phyloP scores from a whole-genome alignment of 805 yeast species.

The Lipomyces kockii region DNA sequence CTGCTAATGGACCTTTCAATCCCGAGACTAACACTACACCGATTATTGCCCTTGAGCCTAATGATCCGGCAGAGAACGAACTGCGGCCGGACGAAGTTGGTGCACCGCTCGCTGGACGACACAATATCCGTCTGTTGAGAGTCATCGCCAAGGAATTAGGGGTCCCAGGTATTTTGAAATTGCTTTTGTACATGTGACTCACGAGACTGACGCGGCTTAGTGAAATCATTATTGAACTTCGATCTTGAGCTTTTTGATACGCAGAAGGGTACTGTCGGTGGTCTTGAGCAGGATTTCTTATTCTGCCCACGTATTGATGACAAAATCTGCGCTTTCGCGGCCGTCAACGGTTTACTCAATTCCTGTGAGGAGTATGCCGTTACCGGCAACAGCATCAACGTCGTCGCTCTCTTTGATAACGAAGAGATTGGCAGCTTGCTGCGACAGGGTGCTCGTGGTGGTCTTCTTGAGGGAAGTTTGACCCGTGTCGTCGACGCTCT shows the following conservation, averaged over 20 bases:
- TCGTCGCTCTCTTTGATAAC: slow-evolving; percentile 72
- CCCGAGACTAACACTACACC: slow-evolving; percentile 80
- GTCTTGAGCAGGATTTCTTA: slow-evolving; percentile 74
- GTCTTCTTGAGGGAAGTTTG: slow-evolving; percentile 67
- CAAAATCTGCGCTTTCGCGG: slow-evolving; percentile 78
- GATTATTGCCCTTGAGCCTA: slow-evolving; percentile 61
- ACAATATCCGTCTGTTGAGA: slow-evolving; percentile 64
- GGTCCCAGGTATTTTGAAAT: slow-evolving; percentile 42
- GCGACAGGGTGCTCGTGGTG: slow-evolving; percentile 83
- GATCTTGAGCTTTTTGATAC: slow-evolving; percentile 83
- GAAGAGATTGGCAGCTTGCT: slow-evolving; percentile 85
- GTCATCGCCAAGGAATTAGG: slow-evolving; percentile 66
- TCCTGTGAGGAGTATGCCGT: slow-evolving; percentile 46
- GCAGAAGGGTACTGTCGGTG: slow-evolving; percentile 79
- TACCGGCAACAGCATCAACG: slow-evolving; percentile 45
- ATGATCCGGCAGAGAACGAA: slow-evolving; percentile 40
- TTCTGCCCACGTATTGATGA: slow-evolving; percentile 87
- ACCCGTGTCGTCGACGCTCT: slow-evolving; percentile 49
- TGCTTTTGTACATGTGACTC: neutral
- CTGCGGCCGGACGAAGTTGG: slow-evolving; percentile 41
- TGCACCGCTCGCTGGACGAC: slow-evolving; percentile 41
- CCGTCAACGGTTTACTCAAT: slow-evolving; percentile 62
- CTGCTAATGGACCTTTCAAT: slow-evolving; percentile 72
- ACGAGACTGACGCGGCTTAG: slow-evolving; percentile 38
- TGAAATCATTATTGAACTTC: slow-evolving; percentile 65